Evolutionary conservation across 1,284 basidiomycete species (phyloP).

Genomic region (Moniliella sp.): DNA sequence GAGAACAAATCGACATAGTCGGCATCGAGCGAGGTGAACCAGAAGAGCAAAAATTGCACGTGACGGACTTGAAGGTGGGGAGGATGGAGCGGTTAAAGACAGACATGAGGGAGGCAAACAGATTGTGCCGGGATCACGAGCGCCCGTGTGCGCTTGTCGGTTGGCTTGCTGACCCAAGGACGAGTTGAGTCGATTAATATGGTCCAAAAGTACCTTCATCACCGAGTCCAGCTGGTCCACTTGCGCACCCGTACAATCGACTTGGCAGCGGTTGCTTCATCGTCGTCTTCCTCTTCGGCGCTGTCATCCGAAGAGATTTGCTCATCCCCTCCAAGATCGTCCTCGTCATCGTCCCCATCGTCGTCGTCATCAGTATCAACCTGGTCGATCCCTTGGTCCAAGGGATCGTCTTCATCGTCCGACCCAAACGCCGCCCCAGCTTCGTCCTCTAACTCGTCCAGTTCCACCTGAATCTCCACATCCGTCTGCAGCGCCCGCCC

Average conservation of each 20-base stretch:
- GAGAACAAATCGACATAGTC: conserved; percentile 80
- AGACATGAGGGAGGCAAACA: conserved; percentile 63
- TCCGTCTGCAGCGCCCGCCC: conserved; percentile 85
- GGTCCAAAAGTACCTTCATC: conserved; percentile 59
- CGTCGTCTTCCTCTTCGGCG: conserved; percentile 33
- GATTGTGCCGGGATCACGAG: conserved; percentile 7
- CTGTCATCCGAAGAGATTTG: conserved; percentile 19
- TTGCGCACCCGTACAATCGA: conserved; percentile 50
- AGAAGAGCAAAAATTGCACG: conserved; percentile 89
- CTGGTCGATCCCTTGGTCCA: conserved; percentile 48
- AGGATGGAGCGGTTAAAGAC: conserved; percentile 84
- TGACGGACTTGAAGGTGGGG: conserved; percentile 90
- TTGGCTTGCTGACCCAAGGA: background rate
- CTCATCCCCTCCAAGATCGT: conserved; percentile 10
- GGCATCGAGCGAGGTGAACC: conserved; percentile 68
- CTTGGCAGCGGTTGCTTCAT: conserved; percentile 9
- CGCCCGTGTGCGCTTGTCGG: background rate
- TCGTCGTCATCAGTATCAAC: conserved; percentile 39
- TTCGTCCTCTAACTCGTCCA: conserved; percentile 60
- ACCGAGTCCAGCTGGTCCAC: conserved; percentile 74
- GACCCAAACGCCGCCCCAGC: conserved; percentile 40
- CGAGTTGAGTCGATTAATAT: conserved; percentile 41
- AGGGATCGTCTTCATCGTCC: conserved; percentile 38
- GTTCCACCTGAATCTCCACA: conserved; percentile 84
- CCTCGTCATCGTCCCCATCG: conserved; percentile 34